phyloP scores from a whole-genome alignment of 306 rosid genomes.

The Argentina anserina region DNA sequence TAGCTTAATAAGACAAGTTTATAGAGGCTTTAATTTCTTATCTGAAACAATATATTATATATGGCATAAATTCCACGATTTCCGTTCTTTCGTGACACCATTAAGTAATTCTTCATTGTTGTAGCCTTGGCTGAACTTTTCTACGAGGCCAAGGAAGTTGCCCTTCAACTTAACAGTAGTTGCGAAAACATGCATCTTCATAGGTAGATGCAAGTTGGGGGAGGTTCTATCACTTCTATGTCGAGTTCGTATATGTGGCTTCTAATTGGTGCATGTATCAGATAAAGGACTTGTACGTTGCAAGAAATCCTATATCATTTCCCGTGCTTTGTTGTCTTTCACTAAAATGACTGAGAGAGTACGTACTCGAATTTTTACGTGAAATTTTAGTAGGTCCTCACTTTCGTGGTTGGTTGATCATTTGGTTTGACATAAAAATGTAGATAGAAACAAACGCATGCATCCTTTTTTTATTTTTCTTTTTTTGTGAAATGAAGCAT shows the following conservation, averaged over 20 bases:
- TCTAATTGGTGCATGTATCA: background rate
- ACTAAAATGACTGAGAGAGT: background rate
- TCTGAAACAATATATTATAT: too few species aligned
- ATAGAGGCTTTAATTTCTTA: too few species aligned
- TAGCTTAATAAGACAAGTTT: too few species aligned
- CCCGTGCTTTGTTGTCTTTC: background rate
- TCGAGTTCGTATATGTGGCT: background rate
- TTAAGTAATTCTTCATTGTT: background rate
- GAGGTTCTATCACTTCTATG: background rate
- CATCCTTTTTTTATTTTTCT: too few species aligned
- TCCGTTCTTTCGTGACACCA: background rate
- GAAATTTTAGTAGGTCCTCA: background rate
- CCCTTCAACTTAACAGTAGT: background rate
- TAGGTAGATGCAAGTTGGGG: background rate
- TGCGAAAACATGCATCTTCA: background rate
- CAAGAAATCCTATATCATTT: background rate
- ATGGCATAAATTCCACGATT: background rate
- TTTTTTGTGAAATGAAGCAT: too few species aligned
- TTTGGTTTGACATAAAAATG: background rate
- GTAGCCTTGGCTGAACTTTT: background rate
- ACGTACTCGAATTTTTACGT: background rate
- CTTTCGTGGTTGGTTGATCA: constrained; percentile 7
- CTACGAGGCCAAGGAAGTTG: background rate
- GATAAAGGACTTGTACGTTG: background rate
- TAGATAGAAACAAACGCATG: background rate